These are phyloP conservation scores for Penicillium pancosmium DNA, from an alignment of 495 filamentous ascomycete species.

Conservation along the genomic window DNA sequence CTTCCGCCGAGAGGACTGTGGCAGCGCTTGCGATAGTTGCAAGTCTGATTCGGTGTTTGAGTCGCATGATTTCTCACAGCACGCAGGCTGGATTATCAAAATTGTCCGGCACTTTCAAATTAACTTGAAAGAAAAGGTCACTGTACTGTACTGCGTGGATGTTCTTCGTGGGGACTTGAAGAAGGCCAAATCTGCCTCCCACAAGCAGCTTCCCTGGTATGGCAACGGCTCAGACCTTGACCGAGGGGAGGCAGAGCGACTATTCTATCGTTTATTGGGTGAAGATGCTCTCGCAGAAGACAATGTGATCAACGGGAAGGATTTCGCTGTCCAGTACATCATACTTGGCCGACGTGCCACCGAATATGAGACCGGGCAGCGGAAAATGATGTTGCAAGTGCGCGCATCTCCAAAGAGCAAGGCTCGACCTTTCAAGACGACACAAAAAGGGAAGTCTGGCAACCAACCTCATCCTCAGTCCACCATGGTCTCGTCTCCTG, in stretches of 20 bases:
- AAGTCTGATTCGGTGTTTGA: constrained; percentile 67
- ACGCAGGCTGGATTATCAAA: constrained; percentile 66
- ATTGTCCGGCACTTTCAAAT: constrained; percentile 64
- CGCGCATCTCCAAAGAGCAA: constrained; percentile 56
- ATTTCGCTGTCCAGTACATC: constrained; percentile 64
- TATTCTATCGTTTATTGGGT: constrained; percentile 63
- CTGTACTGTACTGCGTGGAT: constrained; percentile 58
- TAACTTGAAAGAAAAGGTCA: constrained; percentile 45
- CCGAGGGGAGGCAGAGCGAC: constrained; percentile 62
- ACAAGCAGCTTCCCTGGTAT: constrained; percentile 52
- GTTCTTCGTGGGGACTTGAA: constrained; percentile 60
- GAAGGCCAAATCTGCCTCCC: constrained; percentile 50
- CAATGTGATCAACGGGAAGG: constrained; percentile 59
- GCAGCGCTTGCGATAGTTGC: constrained; percentile 84
- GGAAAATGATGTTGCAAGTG: constrained; percentile 61
- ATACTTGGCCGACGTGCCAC: constrained; percentile 55
- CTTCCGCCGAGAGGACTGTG: constrained; percentile 73
- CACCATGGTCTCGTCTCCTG: constrained; percentile 85
- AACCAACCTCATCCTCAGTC: constrained; percentile 57
- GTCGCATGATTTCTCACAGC: constrained; percentile 71
- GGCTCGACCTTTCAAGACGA: constrained; percentile 25
- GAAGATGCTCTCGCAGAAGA: constrained; percentile 63
- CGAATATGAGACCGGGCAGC: constrained; percentile 53
- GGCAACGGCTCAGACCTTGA: constrained; percentile 59
- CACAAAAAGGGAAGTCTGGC: constrained; percentile 21